Evolutionary conservation across 2,329 filamentous ascomycete genomes (phyloP).

Genomic region (Pseudocercospora vitis): DNA sequence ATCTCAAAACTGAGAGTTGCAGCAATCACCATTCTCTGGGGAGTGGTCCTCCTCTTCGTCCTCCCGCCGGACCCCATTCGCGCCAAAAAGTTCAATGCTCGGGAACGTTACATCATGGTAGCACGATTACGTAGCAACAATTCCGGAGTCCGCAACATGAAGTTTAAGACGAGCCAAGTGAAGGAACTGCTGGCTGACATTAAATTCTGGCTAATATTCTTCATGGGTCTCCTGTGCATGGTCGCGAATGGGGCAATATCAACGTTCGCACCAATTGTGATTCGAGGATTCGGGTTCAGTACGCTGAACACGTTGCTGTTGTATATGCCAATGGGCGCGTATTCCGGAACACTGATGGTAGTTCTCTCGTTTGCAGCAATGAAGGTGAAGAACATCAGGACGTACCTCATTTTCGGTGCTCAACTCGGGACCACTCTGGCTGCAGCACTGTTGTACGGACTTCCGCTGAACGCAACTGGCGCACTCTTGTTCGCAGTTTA

Average conservation of each 20-base stretch:
- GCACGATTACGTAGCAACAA: constrained; percentile 35
- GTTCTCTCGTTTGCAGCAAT: constrained; percentile 13
- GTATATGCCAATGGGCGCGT: constrained; percentile 16
- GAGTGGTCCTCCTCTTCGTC: constrained; percentile 41
- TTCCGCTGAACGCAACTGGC: constrained; percentile 10
- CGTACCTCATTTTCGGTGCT: constrained; percentile 15
- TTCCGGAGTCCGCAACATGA: constrained; percentile 42
- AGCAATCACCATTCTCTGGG: constrained; percentile 45
- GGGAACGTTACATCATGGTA: constrained; percentile 34
- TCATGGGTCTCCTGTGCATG: constrained; percentile 51
- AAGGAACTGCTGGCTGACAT: constrained; percentile 37
- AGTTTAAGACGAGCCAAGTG: constrained; percentile 48
- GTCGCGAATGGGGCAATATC: constrained; percentile 43
- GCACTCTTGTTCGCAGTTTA: constrained; percentile 17
- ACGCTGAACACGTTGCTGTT: constrained; percentile 14
- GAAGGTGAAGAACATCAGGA: constrained; percentile 16
- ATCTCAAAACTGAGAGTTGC: not conserved
- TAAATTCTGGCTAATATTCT: constrained; percentile 46
- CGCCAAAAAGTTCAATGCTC: constrained; percentile 44
- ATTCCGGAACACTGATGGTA: constrained; percentile 18
- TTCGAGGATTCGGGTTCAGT: constrained; percentile 34
- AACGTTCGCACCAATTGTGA: constrained; percentile 41
- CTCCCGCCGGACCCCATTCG: constrained; percentile 46
- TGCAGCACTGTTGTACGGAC: constrained; percentile 13
- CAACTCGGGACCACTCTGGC: constrained; percentile 16